phyloP scores from a whole-genome alignment of 768 basidiomycete genomes.

The Galerina marginata region DNA sequence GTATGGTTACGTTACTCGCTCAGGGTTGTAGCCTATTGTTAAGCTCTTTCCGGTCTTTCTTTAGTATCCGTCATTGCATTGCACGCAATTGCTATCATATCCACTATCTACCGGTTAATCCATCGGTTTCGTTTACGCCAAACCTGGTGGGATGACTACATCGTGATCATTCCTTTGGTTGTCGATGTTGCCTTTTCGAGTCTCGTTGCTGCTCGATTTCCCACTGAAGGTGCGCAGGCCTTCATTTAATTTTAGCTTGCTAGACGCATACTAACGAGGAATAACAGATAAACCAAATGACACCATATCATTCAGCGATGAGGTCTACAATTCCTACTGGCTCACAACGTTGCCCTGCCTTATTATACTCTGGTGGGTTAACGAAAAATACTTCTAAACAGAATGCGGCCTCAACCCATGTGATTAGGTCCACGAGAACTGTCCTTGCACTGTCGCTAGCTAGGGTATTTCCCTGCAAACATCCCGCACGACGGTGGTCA shows the following conservation, averaged over 20 bases:
- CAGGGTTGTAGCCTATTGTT: neutral
- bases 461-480: neutral
- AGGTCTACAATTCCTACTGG: slow-evolving; percentile 6
- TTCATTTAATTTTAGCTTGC: neutral
- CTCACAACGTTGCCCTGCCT: slow-evolving; percentile 2
- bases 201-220: neutral
- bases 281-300: neutral
- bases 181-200: slow-evolving; percentile 12
- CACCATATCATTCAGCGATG: neutral
- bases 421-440: neutral
- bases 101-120: slow-evolving; percentile 23
- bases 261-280: neutral
- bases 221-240: neutral
- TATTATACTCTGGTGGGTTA: slow-evolving; percentile 1
- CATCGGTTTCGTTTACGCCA: slow-evolving; percentile 20
- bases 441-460: neutral
- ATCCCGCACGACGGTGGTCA: slow-evolving; percentile 4
- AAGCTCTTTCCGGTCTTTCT: neutral
- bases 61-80: slow-evolving; percentile 9
- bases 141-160: slow-evolving; percentile 32
- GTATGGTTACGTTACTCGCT: neutral
- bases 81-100: slow-evolving; percentile 21
- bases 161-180: slow-evolving; percentile 19
- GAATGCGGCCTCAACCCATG: neutral
- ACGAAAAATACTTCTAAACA: neutral